Base-by-base conservation (phyloP, 2,329 filamentous ascomycete species). In the Chrysoporthe cubensis region DNA sequence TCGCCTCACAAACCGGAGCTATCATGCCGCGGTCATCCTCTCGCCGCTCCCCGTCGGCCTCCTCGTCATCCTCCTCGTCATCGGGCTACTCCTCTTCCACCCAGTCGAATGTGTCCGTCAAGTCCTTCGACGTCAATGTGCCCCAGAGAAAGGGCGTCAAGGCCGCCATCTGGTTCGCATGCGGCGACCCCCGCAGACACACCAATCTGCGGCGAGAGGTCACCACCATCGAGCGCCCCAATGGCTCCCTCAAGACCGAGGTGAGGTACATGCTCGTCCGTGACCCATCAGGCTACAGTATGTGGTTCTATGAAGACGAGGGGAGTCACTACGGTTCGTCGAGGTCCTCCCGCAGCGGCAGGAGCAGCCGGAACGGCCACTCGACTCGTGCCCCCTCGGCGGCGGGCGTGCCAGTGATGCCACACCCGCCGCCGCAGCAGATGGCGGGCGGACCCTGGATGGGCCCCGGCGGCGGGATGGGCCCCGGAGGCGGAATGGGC, bases 181-280 rank as follows among this genome's bases (percentile, higher is more conserved):
- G 71, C 46, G 71, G 69, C 14, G 65, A 69, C 61, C 71, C 71
- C 37, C 68, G 69, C 43, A 63, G 69, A 54, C 65, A 70, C 69
- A 65, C 64, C 14, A 62, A 69, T 21, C 50, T 72, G 46, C 69
- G 69, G 21, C 64, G 65, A 37, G 56, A 69, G 9, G 69, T 65
- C 42, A 68, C 32, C 21, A 70, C 67, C 6, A 68, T 63, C 3
- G 71, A 72, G 66, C 60, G 44, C 11, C 61, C 68, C 14, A 62
- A 71, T 18, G 69, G 68, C 48, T 62, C 66, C 43, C 63, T 61
- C 64, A 66, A 64, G 21, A 65, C 46, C 5, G 61, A 65, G n/a
- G 54, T 57, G 42, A 50, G 61, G 40, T 62, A 61, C 43, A 66
- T 65, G 56, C 65, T 68, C 58, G 70, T 72, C 43, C 58, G 69